phyloP scores from a whole-genome alignment of 2,329 filamentous ascomycete species.

The Cadophora malorum region DNA sequence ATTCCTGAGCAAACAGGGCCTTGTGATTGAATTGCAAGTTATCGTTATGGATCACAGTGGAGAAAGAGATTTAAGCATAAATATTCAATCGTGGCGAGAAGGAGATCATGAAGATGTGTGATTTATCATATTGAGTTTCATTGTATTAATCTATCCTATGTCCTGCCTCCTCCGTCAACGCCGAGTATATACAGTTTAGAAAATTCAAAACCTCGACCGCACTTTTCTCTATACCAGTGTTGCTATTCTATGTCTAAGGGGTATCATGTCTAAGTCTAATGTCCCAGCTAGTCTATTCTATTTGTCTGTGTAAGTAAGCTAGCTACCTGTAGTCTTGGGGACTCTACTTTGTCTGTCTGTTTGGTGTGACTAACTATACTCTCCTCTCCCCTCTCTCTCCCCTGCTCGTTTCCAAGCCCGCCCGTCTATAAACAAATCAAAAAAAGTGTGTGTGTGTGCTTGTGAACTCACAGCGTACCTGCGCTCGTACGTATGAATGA shows the following conservation, averaged over 20 bases:
- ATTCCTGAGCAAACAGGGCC: too few species aligned
- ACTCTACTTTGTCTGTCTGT: constrained; percentile 6
- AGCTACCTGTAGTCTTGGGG: background rate
- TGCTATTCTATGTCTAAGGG: constrained; percentile 2
- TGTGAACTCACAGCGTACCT: constrained; percentile 9
- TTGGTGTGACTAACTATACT: constrained; percentile 3
- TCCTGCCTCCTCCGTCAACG: too few species aligned
- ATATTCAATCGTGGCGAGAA: background rate
- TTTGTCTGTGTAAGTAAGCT: background rate
- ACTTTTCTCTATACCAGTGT: background rate
- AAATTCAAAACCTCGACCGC: background rate
- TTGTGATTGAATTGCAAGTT: too few species aligned
- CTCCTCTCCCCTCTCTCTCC: background rate
- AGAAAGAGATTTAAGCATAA: background rate
- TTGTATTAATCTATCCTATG: background rate
- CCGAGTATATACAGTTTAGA: background rate
- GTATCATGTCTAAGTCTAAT: constrained; percentile 16
- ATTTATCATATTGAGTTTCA: background rate
- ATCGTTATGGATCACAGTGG: background rate
- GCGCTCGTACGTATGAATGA: constrained; percentile 6
- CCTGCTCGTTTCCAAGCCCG: constrained; percentile 12
- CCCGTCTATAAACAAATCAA: constrained; percentile 3
- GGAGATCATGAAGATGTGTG: background rate
- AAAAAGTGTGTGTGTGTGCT: background rate
- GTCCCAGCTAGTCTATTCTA: constrained; percentile 6